A percentile compares a stretch with the other conserved stretches of the same genome.
These are phyloP conservation scores for Pharus latifolius DNA, from an alignment of 176 grass and related monocot species.

Conservation along the genomic window DNA sequence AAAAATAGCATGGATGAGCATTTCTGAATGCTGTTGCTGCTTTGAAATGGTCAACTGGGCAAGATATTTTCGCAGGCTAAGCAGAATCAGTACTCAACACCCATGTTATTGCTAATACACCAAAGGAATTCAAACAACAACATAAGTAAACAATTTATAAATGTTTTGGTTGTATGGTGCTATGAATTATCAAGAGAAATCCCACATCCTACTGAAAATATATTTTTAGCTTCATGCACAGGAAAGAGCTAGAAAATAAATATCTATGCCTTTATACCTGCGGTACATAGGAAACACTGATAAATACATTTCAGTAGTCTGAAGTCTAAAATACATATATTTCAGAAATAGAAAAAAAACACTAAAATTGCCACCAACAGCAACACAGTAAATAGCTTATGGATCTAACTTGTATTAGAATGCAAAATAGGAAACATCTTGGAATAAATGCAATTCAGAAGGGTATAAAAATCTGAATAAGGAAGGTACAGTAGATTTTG, in stretches of 20 bases:
- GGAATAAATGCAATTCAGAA: not conserved
- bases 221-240: not conserved
- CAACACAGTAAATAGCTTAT: not conserved
- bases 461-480: not conserved
- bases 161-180: no score
- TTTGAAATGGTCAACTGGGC: conserved; percentile 7
- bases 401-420: not conserved
- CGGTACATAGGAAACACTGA: not conserved
- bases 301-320: not conserved
- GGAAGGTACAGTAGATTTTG: not conserved
- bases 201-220: not conserved
- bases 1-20: not conserved
- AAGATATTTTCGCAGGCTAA: conserved; percentile 4
- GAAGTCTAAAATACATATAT: not conserved
- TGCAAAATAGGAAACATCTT: not conserved
- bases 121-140: no score
- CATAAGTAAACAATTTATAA: no score
- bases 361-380: not conserved
- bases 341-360: not conserved
- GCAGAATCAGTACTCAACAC: not conserved
- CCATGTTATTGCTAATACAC: no score
- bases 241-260: not conserved
- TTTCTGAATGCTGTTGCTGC: not conserved
- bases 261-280: not conserved
- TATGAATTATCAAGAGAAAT: not conserved